Evolutionary conservation across 345 rosid genomes (phyloP).

Genomic region (Lumnitzera racemosa): DNA sequence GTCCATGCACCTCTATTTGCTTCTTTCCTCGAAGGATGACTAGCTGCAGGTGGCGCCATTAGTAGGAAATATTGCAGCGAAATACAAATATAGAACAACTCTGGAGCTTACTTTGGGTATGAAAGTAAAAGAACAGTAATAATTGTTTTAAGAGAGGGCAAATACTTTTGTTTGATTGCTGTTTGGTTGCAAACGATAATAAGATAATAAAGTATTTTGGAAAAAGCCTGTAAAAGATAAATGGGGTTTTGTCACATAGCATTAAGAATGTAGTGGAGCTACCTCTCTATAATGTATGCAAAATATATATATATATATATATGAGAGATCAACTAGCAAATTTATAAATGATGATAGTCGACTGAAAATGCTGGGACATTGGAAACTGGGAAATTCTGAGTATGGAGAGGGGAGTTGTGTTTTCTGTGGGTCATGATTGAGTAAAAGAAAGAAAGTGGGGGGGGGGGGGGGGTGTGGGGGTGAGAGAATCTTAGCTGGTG

Average conservation of each 20-base stretch:
- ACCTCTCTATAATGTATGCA: slow-evolving; percentile 14
- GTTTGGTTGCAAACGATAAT: too few relatives aligned
- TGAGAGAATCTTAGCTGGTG: slow-evolving; percentile 6
- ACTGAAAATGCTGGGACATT: too few relatives aligned
- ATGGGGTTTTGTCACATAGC: too few relatives aligned
- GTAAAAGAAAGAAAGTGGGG: slow-evolving; percentile 1
- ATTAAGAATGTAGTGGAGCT: slow-evolving; percentile 4
- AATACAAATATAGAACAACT: too few relatives aligned
- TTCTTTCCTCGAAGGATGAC: slow-evolving; percentile 22
- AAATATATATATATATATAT: too few relatives aligned
- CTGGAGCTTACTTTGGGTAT: too few relatives aligned
- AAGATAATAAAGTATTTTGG: too few relatives aligned
- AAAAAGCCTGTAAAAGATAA: too few relatives aligned
- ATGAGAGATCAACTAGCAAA: slow-evolving; percentile 12
- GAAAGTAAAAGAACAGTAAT: slow-evolving; percentile 1
- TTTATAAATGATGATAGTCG: slow-evolving; percentile 1
- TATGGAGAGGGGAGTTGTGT: background rate
- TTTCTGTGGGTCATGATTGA: slow-evolving; percentile 8
- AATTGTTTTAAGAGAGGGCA: background rate
- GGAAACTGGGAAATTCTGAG: too few relatives aligned
- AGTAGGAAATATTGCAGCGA: slow-evolving; percentile 5
- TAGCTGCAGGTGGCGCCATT: slow-evolving; percentile 14
- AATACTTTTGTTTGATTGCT: too few relatives aligned
- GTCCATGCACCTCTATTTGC: slow-evolving; percentile 44
- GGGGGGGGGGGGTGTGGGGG: too few relatives aligned